Conservation (phyloP, 2,329 filamentous ascomycete genomes). For the Curvularia verruculosa region DNA sequence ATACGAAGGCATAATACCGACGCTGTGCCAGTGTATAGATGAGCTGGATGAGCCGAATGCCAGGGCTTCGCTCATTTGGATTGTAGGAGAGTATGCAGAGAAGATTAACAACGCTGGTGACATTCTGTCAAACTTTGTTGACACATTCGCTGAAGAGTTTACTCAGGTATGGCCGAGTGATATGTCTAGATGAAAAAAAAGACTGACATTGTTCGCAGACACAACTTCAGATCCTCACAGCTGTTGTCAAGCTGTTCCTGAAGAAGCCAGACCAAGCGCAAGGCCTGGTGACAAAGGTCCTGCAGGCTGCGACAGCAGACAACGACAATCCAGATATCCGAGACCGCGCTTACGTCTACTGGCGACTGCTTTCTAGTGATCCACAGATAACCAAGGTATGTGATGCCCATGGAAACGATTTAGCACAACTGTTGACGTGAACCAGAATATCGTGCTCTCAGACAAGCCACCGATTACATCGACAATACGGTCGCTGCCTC, state of each 20-base stretch:
- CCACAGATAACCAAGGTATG: constrained; percentile 83
- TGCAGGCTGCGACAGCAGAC: constrained; percentile 89
- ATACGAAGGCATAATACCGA: constrained; percentile 97
- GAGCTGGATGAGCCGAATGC: constrained; percentile 94
- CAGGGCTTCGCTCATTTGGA: constrained; percentile 92
- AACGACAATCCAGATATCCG: constrained; percentile 98
- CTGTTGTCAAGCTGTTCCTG: constrained; percentile 95
- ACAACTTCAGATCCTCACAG: constrained; percentile 96
- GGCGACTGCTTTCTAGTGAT: constrained; percentile 92
- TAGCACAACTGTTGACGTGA: constrained; percentile 8
- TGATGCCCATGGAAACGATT: background rate
- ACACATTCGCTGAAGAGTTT: constrained; percentile 94
- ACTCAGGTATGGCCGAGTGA: constrained; percentile 69
- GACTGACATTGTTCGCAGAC: constrained; percentile 65
- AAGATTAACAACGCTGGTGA: constrained; percentile 99
- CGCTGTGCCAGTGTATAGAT: constrained; percentile 94
- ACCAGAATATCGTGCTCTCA: constrained; percentile 82
- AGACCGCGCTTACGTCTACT: constrained; percentile 97
- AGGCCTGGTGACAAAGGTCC: constrained; percentile 88
- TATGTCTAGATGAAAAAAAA: too few relatives aligned
- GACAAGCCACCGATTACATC: constrained; percentile 93
- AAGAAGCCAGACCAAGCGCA: constrained; percentile 95
- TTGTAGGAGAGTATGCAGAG: constrained; percentile 97
- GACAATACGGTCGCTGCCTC: constrained; percentile 88
- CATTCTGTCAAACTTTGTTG: constrained; percentile 88